Percentiles rank a stretch among this genome's conserved stretches.
Conservation (phyloP, 352 stramenopile species). For the Globisporangium ultimum region DNA sequence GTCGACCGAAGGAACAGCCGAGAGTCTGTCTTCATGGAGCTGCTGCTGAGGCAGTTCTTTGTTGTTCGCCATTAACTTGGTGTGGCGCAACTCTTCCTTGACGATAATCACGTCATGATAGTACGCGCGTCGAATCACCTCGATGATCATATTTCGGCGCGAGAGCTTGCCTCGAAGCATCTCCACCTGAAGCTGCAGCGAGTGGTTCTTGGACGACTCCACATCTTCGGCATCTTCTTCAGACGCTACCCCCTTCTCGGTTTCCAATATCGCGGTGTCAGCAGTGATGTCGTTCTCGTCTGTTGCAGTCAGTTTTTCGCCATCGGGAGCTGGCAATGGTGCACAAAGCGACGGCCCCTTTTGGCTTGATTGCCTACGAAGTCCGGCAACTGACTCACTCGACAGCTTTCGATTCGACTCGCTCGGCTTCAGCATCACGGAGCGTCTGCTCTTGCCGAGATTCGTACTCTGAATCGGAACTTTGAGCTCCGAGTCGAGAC, state of each 20-base stretch:
- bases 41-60: conserved; percentile 2
- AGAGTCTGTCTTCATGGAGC: conserved; percentile 34
- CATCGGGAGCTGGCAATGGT: background rate
- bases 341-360: background rate
- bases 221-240: conserved; percentile 27
- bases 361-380: too few species aligned
- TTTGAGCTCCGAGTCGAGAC: background rate
- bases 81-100: conserved; percentile 70
- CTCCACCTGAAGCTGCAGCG: conserved; percentile 44
- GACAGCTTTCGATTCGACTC: background rate
- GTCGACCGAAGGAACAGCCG: conserved; percentile 67
- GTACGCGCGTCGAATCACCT: conserved; percentile 72
- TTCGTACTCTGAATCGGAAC: background rate
- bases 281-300: background rate
- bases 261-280: background rate
- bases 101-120: conserved; percentile 83
- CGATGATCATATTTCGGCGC: conserved; percentile 67
- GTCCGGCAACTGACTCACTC: too few species aligned
- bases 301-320: background rate
- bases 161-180: conserved; percentile 68
- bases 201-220: conserved; percentile 31
- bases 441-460: background rate
- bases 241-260: conserved; percentile 1
- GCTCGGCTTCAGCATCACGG: background rate
- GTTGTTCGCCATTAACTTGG: conserved; percentile 3